phyloP scores from a whole-genome alignment of 208 protist species.

The Acanthamoeba triangularis region DNA sequence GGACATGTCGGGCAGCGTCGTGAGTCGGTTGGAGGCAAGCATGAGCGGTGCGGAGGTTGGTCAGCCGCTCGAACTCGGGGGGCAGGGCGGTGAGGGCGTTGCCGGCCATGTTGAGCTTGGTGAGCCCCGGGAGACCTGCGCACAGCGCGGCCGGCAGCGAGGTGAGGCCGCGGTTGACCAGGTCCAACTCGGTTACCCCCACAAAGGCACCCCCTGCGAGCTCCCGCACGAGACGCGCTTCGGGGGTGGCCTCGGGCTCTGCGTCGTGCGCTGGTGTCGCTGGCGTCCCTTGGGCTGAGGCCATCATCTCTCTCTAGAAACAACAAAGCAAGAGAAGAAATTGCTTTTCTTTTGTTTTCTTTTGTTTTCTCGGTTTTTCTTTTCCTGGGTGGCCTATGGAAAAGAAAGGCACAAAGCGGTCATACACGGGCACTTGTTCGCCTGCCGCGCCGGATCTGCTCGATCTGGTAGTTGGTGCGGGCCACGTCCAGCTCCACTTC shows the following conservation, averaged over 20 bases:
- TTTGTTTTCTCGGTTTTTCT: too few species aligned
- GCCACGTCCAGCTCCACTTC: neutral
- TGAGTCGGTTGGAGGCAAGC: constrained; percentile 25
- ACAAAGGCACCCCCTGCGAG: neutral
- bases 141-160: neutral
- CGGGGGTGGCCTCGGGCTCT: too few species aligned
- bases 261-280: too few species aligned
- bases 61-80: constrained; percentile 1
- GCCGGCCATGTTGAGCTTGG: constrained; percentile 32
- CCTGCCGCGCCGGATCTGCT: neutral
- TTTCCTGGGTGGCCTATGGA: too few species aligned
- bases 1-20: constrained; percentile 13
- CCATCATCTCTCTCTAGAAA: too few species aligned
- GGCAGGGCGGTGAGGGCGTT: neutral
- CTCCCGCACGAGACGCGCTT: neutral
- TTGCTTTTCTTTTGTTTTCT: too few species aligned
- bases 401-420: too few species aligned
- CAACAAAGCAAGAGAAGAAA: too few species aligned
- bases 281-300: too few species aligned
- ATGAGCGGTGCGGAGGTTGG: neutral
- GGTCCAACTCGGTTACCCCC: neutral
- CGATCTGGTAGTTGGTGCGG: neutral
- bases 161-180: neutral
- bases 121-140: neutral
- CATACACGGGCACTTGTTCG: too few species aligned